Conservation (phyloP, 495 filamentous ascomycete species). For the Neurospora terricola region DNA sequence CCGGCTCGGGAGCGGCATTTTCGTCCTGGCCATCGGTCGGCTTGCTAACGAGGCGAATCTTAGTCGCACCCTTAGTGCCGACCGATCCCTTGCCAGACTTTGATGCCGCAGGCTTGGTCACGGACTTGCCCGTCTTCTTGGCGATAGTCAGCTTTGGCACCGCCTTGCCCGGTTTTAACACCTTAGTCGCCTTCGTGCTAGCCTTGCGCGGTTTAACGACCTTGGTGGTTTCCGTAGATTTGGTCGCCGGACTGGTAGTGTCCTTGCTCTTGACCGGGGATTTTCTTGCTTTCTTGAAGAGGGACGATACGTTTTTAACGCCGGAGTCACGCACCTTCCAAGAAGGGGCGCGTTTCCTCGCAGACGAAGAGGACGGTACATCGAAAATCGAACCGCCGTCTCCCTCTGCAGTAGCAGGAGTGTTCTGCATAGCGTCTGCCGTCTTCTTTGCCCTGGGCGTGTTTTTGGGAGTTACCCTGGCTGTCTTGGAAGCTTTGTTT, state of each 20-base stretch:
- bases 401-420: background rate
- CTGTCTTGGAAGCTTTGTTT: conserved; percentile 1
- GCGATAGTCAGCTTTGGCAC: background rate
- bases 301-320: background rate
- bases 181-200: background rate
- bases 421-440: background rate
- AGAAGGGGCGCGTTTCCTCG: conserved; percentile 9
- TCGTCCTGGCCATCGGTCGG: background rate
- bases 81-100: background rate
- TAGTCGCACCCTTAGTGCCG: background rate
- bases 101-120: background rate
- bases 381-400: background rate
- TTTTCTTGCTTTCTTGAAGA: background rate
- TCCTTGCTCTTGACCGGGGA: background rate
- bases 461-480: conserved; percentile 5
- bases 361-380: background rate
- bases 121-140: background rate
- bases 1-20: background rate
- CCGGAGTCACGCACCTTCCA: conserved; percentile 7
- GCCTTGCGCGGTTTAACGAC: background rate
- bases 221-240: background rate
- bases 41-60: background rate
- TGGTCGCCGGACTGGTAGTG: background rate
- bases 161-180: background rate
- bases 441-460: conserved; percentile 5